phyloP scores from a whole-genome alignment of 2,329 filamentous ascomycete species.

The Fusarium xylarioides region DNA sequence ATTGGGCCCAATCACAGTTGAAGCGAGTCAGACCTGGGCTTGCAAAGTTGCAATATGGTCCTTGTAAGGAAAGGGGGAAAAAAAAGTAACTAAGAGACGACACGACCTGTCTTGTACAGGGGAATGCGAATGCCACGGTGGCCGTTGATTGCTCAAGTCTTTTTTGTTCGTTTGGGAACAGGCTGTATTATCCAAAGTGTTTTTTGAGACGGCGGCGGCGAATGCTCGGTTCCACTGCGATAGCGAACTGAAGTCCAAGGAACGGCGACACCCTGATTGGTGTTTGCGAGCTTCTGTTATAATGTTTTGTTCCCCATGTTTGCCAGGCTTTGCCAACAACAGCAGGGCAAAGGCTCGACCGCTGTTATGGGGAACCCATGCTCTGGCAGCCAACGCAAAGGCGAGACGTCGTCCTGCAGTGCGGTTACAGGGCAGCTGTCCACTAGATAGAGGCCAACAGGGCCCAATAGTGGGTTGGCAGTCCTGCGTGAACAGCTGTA shows the following conservation, averaged over 20 bases:
- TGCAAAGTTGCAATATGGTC: conserved; percentile 21
- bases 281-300: conserved; percentile 13
- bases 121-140: conserved; percentile 35
- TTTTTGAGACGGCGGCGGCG: conserved; percentile 35
- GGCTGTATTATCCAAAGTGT: conserved; percentile 7
- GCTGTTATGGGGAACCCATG: conserved; percentile 24
- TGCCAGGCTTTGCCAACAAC: conserved; percentile 14
- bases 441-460: conserved; percentile 30
- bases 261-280: conserved; percentile 35
- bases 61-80: background rate
- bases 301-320: conserved; percentile 18
- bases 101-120: conserved; percentile 36
- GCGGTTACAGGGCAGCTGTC: conserved; percentile 21
- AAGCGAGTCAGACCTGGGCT: conserved; percentile 43
- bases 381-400: conserved; percentile 19
- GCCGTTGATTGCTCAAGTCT: conserved; percentile 1
- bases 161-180: conserved; percentile 10
- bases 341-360: conserved; percentile 6
- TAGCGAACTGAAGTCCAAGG: conserved; percentile 16
- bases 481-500: conserved; percentile 19
- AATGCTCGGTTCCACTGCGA: conserved; percentile 39
- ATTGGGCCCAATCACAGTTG: conserved; percentile 39
- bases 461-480: conserved; percentile 25
- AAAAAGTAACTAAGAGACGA: conserved; percentile 6
- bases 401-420: conserved; percentile 5